A percentile compares a stretch with the other conserved stretches of the same genome.
Evolutionary conservation across 179 eudicot genomes (phyloP).

Genomic region (Beta lomatogona): DNA sequence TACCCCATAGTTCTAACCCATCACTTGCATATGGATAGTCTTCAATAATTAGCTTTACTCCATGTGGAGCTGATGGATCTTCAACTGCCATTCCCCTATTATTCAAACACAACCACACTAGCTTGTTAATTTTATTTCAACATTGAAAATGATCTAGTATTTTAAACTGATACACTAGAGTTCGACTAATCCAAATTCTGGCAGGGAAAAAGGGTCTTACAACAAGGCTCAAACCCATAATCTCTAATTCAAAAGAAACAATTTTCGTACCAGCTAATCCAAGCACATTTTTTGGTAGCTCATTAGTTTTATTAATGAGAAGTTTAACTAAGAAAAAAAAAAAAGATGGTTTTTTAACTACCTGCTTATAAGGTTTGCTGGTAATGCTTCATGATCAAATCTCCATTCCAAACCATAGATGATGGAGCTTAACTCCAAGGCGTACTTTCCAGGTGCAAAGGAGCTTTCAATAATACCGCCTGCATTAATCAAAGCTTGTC

Average conservation of each 20-base stretch:
- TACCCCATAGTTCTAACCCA: slow-evolving; percentile 65
- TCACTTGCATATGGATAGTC: slow-evolving; percentile 85
- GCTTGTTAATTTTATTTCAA: no score
- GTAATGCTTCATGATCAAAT: slow-evolving; percentile 60
- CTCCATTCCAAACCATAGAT: slow-evolving; percentile 57
- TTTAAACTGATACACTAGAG: no score
- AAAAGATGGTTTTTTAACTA: background rate
- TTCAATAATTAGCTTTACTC: slow-evolving; percentile 58
- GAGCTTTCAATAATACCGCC: slow-evolving; percentile 55
- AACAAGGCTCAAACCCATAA: no score
- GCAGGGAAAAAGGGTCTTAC: no score
- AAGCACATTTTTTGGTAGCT: slow-evolving; percentile 53
- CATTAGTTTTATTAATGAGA: background rate
- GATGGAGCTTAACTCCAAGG: slow-evolving; percentile 55
- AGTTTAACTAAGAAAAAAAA: no score
- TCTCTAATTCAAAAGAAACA: no score
- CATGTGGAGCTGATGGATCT: slow-evolving; percentile 61
- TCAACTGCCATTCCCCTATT: slow-evolving; percentile 60
- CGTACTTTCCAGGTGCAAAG: slow-evolving; percentile 54
- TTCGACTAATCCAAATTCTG: no score
- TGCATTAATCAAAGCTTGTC: slow-evolving; percentile 54
- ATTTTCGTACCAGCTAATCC: slow-evolving; percentile 45
- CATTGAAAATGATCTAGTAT: no score
- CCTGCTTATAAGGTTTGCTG: slow-evolving; percentile 61
- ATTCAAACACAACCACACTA: background rate